Conservation (phyloP, 148 eudicot species). For the Silene conica region DNA sequence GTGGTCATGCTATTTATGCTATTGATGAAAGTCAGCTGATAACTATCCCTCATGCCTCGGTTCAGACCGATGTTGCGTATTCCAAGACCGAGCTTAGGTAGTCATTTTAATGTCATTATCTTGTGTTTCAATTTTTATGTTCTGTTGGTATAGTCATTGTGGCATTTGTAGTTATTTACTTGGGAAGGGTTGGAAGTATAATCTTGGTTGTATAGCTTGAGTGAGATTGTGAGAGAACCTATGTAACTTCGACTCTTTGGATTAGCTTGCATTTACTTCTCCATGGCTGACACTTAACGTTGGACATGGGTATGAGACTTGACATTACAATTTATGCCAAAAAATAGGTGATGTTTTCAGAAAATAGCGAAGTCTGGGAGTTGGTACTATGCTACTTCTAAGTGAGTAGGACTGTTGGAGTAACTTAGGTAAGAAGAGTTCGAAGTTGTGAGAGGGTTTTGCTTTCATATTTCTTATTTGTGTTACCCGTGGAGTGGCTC, state of each 20-base stretch:
- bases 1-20: constrained; percentile 95
- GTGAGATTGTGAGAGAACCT: neutral
- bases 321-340: too few relatives aligned
- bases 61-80: constrained; percentile 83
- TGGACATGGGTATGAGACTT: too few relatives aligned
- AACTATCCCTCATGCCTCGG: constrained; percentile 80
- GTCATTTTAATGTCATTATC: neutral
- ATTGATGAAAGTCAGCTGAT: constrained; percentile 91
- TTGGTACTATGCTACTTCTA: neutral
- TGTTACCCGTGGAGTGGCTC: neutral
- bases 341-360: too few relatives aligned
- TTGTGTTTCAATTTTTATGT: neutral
- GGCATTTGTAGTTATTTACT: neutral
- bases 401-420: neutral
- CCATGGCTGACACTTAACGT: neutral
- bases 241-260: neutral
- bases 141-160: neutral
- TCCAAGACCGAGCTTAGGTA: constrained; percentile 94
- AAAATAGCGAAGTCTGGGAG: neutral
- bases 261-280: neutral
- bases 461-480: neutral
- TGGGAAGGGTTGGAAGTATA: neutral
- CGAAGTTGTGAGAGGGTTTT: neutral
- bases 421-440: neutral
- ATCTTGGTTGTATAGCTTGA: neutral